These are phyloP conservation scores for Neonectria sp. DNA, from an alignment of 2,329 filamentous ascomycete species.

Conservation along the genomic window DNA sequence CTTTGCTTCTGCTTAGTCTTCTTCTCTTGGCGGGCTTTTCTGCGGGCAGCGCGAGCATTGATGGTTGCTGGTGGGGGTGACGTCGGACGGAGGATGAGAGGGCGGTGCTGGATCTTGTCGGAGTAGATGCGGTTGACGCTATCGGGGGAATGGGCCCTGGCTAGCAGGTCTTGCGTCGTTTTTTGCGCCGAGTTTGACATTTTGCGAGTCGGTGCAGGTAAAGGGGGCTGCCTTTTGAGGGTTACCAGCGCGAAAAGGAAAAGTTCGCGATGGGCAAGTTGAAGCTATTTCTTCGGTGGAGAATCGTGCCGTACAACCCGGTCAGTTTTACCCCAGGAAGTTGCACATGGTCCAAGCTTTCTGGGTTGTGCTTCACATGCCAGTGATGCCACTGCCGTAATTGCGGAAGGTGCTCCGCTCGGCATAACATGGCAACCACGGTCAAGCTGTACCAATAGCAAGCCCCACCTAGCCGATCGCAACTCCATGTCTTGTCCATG, in stretches of 20 bases:
- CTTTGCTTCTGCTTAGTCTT: conserved; percentile 65
- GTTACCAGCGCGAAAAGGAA: neutral
- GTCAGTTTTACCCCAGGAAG: conserved; percentile 36
- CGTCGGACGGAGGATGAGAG: conserved; percentile 83
- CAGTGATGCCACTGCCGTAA: conserved; percentile 36
- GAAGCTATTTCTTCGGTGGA: conserved; percentile 28
- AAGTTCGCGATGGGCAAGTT: neutral
- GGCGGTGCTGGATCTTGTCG: conserved; percentile 87
- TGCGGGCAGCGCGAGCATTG: conserved; percentile 71
- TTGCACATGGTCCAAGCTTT: conserved; percentile 43
- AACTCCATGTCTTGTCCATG: conserved; percentile 29
- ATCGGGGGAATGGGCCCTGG: conserved; percentile 83
- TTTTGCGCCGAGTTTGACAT: conserved; percentile 56
- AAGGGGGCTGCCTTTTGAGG: neutral
- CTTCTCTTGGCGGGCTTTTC: conserved; percentile 62
- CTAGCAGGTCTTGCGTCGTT: conserved; percentile 76
- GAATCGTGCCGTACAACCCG: conserved; percentile 34
- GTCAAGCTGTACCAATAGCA: conserved; percentile 1
- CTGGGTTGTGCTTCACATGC: conserved; percentile 45
- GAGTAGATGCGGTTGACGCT: conserved; percentile 80
- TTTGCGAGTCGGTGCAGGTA: conserved; percentile 6
- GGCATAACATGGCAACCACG: conserved; percentile 34
- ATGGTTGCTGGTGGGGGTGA: conserved; percentile 72
- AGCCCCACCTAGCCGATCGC: conserved; percentile 44
- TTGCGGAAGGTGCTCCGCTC: conserved; percentile 31